Evolutionary conservation across 768 basidiomycete genomes (phyloP), one percentile per base, ranked within the genome.

Genomic region (Termitomyces bulborhizus): DNA sequence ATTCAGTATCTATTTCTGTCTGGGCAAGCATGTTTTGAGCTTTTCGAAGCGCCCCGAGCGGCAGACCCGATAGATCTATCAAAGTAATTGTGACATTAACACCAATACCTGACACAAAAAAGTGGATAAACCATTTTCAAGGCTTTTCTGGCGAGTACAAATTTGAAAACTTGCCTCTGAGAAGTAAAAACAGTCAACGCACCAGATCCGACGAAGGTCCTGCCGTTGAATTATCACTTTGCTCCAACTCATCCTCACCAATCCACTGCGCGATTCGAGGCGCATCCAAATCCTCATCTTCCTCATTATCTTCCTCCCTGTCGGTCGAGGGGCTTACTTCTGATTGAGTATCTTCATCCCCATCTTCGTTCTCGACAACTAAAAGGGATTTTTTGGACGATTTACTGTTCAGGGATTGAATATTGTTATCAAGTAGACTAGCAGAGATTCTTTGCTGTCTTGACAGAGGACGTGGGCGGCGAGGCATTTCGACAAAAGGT

Each of bases 261-360:
- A 78, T 71, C 83, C 84, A 88, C 60, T 82, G 83, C 13, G 76
- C 78, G 27, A 84, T 71, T n/a, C 84, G 73, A 7, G 83, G 82
- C 1, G 71, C 73, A 63, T 86, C 84, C 4, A 69, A 65, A 54
- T 77, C 75, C n/a, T 32, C 70, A n/a, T 70, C 73, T 11, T 62
- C 61, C 8, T 56, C 57, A 12, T 7, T n/a, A 46, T 57, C 60
- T 47, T 8, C 21, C 55, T 43, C 67, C 54, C 27, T 60, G 47
- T 57, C 65, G 26, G 59, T 63, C 21, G 21, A 21, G 21, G 21
- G 21, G 21, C 26, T 49, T 11, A 26, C 26, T 37, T 49, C 48
- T 39, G 13, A 50, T 9, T n/a, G 37, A 50, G 39, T 46, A 6
- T 55, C 53, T 27, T 26, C 52, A 16, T 51, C 55, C 26, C 54